phyloP scores from a whole-genome alignment of 139 green algal genomes.

The Gonium pectorale region DNA sequence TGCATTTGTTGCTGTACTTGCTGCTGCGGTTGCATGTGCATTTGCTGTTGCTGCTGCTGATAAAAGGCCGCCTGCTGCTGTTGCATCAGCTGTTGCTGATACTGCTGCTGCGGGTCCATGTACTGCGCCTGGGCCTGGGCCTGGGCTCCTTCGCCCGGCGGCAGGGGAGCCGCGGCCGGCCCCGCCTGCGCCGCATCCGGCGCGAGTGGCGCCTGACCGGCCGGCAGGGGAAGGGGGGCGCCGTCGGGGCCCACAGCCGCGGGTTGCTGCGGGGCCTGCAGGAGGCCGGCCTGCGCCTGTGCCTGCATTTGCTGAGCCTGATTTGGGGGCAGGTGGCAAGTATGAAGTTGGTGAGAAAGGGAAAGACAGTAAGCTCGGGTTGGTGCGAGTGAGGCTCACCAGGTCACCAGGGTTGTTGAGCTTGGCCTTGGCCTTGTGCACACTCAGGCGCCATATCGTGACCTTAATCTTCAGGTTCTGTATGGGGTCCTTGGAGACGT shows the following conservation, averaged over 20 bases:
- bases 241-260: not conserved
- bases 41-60: slow-evolving; percentile 3
- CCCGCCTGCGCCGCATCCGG: too few species aligned
- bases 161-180: not conserved
- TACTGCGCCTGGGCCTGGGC: not conserved
- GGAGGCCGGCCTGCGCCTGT: not conserved
- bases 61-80: not conserved
- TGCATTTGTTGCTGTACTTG: not conserved
- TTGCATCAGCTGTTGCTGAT: not conserved
- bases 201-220: not conserved
- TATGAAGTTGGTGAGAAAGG: not conserved
- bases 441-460: slow-evolving; percentile 53
- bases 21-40: not conserved
- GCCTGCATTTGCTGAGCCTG: not conserved
- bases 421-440: not conserved
- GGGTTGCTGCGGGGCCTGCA: not conserved
- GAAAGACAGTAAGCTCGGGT: not conserved
- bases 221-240: not conserved
- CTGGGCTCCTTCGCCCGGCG: not conserved
- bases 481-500: slow-evolving; percentile 68
- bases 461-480: slow-evolving; percentile 58
- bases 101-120: not conserved
- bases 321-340: not conserved
- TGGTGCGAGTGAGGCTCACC: slow-evolving; percentile 1
- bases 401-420: slow-evolving; percentile 7